Base-by-base conservation (phyloP, 345 rosid genomes). In the Salix arbutifolia region DNA sequence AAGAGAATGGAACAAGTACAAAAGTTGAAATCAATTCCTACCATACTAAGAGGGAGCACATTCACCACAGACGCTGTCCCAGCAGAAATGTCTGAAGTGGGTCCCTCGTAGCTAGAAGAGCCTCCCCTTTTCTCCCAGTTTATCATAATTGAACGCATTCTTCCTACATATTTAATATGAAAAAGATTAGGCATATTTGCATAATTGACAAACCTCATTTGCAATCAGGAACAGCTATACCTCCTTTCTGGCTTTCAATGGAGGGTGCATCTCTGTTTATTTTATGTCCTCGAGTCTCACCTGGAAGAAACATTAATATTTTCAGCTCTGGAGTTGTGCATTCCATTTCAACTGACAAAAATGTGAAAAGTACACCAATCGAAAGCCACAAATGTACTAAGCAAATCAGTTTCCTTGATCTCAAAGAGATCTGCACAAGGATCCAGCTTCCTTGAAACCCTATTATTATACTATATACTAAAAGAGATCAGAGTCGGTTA, bases 111-210 rank as follows among this genome's bases (percentile, higher is more conserved):
- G 81, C 83, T 89, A 44, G 87, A 77, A 80, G 88, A 80, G 84
- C 91, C 84, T 77, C 92, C 97, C 83, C 91, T 88, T 80, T 85
- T 94, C 83, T 89, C 97, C 90, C 90, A 87, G 80, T 92, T 92
- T 65, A 90, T 65, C 71, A 74, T 84, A 83, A 86, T 85, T 38
- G 94, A 67, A 53, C 85, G 94, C 86, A 84, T 83, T 83, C 90
- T 86, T 82, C 97, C 97, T 94, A 81, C 68, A 76, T 60, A 72
- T 70, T 71, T 65, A 74, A 52, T 28, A 69, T 46, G 81, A 26
- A 79, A 58, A 40, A 25, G 33, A 16, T 69, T 46, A 79, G 44
- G 60, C 79, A 61, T 56, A n/a, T 79, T 74, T 31, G 44, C 65
- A 67, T 71, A 69, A 37, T 48, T 48, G 76, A 71, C 23, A 74